Evolutionary conservation across 306 rosid genomes (phyloP).

Genomic region (Medicago lupulina): DNA sequence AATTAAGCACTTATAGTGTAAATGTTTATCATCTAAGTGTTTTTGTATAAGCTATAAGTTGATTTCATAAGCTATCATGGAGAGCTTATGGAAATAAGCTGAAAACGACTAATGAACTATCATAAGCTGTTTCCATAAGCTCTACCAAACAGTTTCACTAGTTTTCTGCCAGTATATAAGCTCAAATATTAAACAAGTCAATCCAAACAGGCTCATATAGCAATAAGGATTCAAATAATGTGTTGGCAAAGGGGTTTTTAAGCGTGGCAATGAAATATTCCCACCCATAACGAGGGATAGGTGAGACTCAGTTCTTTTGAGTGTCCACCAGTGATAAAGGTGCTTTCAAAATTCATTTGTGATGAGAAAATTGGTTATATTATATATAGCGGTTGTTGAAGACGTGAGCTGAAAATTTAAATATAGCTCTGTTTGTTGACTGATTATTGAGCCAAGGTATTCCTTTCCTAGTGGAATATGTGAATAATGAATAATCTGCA

Average conservation of each 20-base stretch:
- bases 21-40: background rate
- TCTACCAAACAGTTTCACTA: background rate
- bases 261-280: background rate
- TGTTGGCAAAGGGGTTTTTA: background rate
- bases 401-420: background rate
- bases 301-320: background rate
- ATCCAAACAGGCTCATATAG: background rate
- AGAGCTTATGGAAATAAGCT: background rate
- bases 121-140: background rate
- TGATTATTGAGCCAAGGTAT: slow-evolving; percentile 6
- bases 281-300: background rate
- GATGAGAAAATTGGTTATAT: slow-evolving; percentile 5
- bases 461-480: background rate
- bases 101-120: background rate
- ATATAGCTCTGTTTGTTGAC: background rate
- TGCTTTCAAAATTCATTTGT: slow-evolving; percentile 16
- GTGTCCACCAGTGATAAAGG: slow-evolving; percentile 15
- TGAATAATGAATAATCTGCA: slow-evolving; percentile 20
- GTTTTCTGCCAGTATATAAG: too few relatives aligned
- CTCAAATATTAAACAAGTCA: too few relatives aligned
- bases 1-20: background rate
- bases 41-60: background rate
- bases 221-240: background rate
- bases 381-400: background rate
- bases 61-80: background rate